Base-by-base conservation (phyloP, 176 grass and related monocot species). In the Ampelocalamus luodianensis region DNA sequence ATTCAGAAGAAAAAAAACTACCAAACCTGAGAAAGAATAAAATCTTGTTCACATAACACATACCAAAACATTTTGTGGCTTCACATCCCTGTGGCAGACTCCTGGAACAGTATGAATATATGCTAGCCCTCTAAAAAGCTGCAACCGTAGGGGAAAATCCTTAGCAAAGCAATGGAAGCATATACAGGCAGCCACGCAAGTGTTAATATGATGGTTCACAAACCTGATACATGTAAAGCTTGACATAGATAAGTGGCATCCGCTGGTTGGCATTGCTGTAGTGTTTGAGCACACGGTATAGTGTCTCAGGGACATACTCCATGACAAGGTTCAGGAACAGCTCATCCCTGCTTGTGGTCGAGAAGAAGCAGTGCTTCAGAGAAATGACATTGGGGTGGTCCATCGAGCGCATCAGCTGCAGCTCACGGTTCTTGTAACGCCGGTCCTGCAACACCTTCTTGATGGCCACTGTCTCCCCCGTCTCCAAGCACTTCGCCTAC, bases 321-420 rank as follows among this genome's bases (percentile, higher is more conserved):
- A 99, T 99, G 55, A 99, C 97, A 14, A 99, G 87, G 80, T 99
- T 99, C 29, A 99, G 79, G 79, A 99, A 99, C 43, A 99, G 70
- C 37, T 99, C 97, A 59, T 99, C 97, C 86, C 92, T 88, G 40
- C 73, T 80, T 0, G 97, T 96, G 18, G 97, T 99, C 2, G 93
- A 98, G 80, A 99, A 99, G 84, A 99, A 99, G 76, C 97, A 99
- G 79, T 99, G 97, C 84, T 99, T 99, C 65, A 99, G 90, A 48
- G 83, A 94, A 51, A 99, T 86, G 38, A 99, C 86, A n/a, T 99
- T 99, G 24, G 90, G 85, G 62, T 99, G 93, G 60, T 96, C 93
- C 93, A 99, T 99, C 9, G 93, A 87, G 5, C 93, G 91, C 97
- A 99, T 99, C 74, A 99, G 80, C 43, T 96, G 93, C 83, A 99